Evolutionary conservation across 1,284 basidiomycete species (phyloP).

Genomic region (Rhodotorula sp.): DNA sequence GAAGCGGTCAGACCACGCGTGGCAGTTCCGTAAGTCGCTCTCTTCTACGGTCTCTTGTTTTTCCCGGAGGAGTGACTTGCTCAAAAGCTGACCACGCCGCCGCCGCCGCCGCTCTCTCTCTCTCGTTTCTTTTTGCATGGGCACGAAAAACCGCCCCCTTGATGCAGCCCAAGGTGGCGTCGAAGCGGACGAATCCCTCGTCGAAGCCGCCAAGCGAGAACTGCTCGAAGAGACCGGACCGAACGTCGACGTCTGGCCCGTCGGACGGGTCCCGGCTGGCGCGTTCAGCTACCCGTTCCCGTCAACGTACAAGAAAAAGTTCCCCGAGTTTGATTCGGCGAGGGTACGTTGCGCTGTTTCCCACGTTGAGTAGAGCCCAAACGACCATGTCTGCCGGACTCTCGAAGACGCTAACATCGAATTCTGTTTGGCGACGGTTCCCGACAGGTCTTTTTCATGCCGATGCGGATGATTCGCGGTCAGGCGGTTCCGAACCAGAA

Average conservation of each 20-base stretch:
- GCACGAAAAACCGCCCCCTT: too few species aligned
- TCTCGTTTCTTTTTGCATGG: too few species aligned
- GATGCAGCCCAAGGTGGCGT: constrained; percentile 57
- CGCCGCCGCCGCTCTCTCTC: not conserved
- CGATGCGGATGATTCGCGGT: constrained; percentile 76
- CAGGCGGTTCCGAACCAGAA: constrained; percentile 59
- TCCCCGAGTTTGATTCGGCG: constrained; percentile 16
- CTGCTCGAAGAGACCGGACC: constrained; percentile 66
- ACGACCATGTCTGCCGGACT: not conserved
- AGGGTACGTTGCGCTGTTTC: constrained; percentile 12
- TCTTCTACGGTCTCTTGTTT: not conserved
- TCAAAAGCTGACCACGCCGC: not conserved
- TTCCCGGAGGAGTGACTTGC: not conserved
- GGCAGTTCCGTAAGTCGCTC: constrained; percentile 64
- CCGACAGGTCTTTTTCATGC: constrained; percentile 67
- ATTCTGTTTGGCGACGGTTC: not conserved
- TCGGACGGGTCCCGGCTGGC: constrained; percentile 42
- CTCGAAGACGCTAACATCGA: too few species aligned
- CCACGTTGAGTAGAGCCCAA: too few species aligned
- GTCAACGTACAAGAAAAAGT: constrained; percentile 20
- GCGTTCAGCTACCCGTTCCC: constrained; percentile 39
- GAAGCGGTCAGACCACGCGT: constrained; percentile 59
- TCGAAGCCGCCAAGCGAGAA: constrained; percentile 67
- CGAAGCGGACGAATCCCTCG: constrained; percentile 64
- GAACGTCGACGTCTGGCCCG: constrained; percentile 68